These are phyloP conservation scores for Fragaria iinumae DNA, from an alignment of 306 rosid species.

Conservation along the genomic window DNA sequence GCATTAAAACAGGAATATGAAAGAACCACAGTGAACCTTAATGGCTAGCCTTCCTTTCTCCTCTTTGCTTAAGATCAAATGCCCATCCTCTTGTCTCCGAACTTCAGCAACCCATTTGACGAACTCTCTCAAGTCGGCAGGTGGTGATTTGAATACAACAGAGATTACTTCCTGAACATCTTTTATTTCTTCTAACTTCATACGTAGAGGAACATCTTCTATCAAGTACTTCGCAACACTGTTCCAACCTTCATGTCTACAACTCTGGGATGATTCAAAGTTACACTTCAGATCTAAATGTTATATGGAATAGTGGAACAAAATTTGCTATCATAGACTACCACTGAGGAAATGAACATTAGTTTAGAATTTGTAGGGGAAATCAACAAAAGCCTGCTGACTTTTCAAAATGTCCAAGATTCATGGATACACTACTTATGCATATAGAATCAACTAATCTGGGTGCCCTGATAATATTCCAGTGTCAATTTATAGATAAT, in stretches of 20 bases:
- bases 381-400: neutral
- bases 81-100: conserved; percentile 86
- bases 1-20: neutral
- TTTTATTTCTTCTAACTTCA: conserved; percentile 58
- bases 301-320: conserved; percentile 9
- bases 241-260: conserved; percentile 84
- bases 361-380: neutral
- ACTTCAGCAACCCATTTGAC: conserved; percentile 93
- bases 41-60: conserved; percentile 78
- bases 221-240: conserved; percentile 58
- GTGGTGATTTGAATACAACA: conserved; percentile 63
- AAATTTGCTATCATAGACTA: neutral
- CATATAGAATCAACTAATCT: conserved; percentile 1
- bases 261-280: conserved; percentile 61
- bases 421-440: neutral
- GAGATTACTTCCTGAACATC: conserved; percentile 60
- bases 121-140: conserved; percentile 60
- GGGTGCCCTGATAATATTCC: neutral
- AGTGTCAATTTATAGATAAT: conserved; percentile 1
- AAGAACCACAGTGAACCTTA: conserved; percentile 47
- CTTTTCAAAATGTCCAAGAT: neutral
- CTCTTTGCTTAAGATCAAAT: conserved; percentile 62
- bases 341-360: neutral
- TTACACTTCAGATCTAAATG: conserved; percentile 19
- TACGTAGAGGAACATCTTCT: conserved; percentile 58